These are phyloP conservation scores for Metschnikowia amazonensis DNA, from an alignment of 805 yeast species.

Conservation along the genomic window DNA sequence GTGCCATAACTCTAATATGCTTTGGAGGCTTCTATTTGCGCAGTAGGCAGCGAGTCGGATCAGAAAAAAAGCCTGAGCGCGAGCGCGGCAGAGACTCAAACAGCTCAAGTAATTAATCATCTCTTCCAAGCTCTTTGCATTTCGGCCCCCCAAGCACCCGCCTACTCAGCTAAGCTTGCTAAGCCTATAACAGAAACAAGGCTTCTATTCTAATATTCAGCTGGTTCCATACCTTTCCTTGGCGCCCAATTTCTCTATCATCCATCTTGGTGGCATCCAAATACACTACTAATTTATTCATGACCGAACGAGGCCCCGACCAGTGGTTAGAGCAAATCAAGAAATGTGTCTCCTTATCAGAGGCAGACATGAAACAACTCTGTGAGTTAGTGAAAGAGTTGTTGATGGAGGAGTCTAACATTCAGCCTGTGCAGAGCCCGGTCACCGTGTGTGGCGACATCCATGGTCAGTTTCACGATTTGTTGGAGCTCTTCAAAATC, in stretches of 20 bases:
- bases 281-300: conserved; percentile 19
- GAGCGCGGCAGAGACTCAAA: conserved; percentile 2
- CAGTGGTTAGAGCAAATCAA: conserved; percentile 93
- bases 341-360: conserved; percentile 84
- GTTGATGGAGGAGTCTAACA: conserved; percentile 92
- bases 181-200: background rate
- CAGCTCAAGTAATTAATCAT: background rate
- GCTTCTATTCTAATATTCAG: background rate
- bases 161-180: conserved; percentile 1
- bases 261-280: background rate
- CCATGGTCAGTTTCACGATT: conserved; percentile 96
- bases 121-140: conserved; percentile 1
- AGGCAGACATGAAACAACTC: conserved; percentile 90
- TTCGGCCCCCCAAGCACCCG: background rate
- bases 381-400: conserved; percentile 94
- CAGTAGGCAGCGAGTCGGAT: background rate
- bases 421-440: conserved; percentile 89
- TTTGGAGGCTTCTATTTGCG: background rate
- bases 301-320: conserved; percentile 84
- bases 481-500: conserved; percentile 82
- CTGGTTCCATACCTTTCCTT: background rate
- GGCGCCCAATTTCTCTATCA: background rate
- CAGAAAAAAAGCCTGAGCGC: conserved; percentile 4
- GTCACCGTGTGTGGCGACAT: conserved; percentile 97
- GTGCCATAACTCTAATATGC: no score